These are phyloP conservation scores for Coemansia sp. DNA, from an alignment of 192 early-diverging fungal species.

Conservation along the genomic window DNA sequence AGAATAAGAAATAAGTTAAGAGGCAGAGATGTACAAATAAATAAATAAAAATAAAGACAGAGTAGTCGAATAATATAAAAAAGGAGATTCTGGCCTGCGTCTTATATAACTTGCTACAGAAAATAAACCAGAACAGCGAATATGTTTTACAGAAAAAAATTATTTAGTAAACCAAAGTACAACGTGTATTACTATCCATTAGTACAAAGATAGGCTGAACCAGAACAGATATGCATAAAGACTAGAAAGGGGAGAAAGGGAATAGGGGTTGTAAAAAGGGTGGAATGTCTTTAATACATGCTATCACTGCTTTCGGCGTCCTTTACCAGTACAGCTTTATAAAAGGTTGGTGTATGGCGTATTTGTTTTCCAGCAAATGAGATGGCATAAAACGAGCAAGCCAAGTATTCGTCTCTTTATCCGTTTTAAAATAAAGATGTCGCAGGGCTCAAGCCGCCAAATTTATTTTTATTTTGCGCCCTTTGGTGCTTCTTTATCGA, in stretches of 20 bases:
- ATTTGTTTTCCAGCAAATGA: no score
- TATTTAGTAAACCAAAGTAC: not conserved
- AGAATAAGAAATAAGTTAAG: not conserved
- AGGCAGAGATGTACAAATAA: not conserved
- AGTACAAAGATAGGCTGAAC: not conserved
- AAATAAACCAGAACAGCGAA: not conserved
- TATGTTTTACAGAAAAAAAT: not conserved
- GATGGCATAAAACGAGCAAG: not conserved
- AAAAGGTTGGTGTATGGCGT: conserved; percentile 1
- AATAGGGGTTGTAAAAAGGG: no score
- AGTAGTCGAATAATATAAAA: not conserved
- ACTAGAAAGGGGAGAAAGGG: not conserved
- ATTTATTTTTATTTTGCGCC: no score
- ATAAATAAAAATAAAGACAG: no score
- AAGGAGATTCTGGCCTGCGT: not conserved
- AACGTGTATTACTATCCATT: not conserved
- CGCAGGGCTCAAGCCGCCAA: no score
- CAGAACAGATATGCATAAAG: not conserved
- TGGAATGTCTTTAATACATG: not conserved
- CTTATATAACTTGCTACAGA: conserved; percentile 4
- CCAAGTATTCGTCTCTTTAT: not conserved
- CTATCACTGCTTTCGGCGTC: conserved; percentile 1
- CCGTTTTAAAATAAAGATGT: not conserved
- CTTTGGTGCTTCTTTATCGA: no score
- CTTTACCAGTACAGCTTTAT: not conserved